A percentile compares a stretch with the other conserved stretches of the same genome.
Evolutionary conservation across 2,329 filamentous ascomycete species (phyloP).

Genomic region (Aspergillus floridensis): DNA sequence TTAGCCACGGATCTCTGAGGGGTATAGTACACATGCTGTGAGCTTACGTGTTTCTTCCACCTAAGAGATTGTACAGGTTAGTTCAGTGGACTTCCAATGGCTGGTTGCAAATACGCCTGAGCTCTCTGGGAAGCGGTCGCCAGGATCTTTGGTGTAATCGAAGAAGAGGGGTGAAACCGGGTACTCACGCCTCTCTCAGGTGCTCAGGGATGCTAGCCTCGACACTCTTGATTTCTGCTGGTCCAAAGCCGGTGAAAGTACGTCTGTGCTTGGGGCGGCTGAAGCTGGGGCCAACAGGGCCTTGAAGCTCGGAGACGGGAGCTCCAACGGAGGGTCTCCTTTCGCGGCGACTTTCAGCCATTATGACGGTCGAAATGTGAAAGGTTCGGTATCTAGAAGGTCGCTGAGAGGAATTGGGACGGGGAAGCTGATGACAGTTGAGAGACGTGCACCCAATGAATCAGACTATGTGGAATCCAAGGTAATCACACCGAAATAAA

Average conservation of each 20-base stretch:
- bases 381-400: not conserved
- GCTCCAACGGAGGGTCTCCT: constrained; percentile 77
- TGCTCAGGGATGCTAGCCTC: constrained; percentile 89
- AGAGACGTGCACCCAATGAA: not conserved
- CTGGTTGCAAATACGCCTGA: not conserved
- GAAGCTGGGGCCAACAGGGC: constrained; percentile 81
- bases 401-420: not conserved
- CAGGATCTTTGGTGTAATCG: not conserved
- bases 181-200: constrained; percentile 75
- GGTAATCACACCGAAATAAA: not conserved
- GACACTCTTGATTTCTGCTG: constrained; percentile 86
- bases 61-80: constrained; percentile 33
- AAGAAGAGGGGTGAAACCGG: constrained; percentile 18
- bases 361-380: constrained; percentile 12
- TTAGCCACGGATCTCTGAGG: not conserved
- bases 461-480: no score
- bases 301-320: constrained; percentile 81
- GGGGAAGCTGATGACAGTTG: not conserved
- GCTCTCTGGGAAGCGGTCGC: not conserved
- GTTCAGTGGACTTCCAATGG: constrained; percentile 8
- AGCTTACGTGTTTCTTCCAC: constrained; percentile 60
- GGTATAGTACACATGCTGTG: not conserved
- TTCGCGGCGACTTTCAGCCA: constrained; percentile 54
- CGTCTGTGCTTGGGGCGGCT: constrained; percentile 93
- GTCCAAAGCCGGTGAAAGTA: constrained; percentile 91